Evolutionary conservation across 331 rosid genomes (phyloP), one percentile per base, ranked within the genome.

Genomic region (Pyrus hybrid): DNA sequence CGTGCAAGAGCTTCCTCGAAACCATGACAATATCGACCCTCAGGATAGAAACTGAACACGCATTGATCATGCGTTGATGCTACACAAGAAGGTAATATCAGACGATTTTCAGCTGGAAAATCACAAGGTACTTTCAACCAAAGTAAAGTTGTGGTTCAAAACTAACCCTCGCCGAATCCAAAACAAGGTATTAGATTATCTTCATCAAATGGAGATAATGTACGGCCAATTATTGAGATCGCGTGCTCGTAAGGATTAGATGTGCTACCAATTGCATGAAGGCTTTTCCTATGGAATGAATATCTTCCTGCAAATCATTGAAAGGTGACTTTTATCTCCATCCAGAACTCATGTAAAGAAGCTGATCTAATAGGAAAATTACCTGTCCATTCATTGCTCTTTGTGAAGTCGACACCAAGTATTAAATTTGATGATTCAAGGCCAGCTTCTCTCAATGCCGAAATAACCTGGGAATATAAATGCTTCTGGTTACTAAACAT

Each of bases 321-420:
- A 68, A 68, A 47, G 63, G 82, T 68, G 41, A 75, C 33, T 51
- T 73, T 58, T 64, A 73, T 12, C 16, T 73, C 68, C 53, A 16
- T 61, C 68, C 25, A 60, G 11, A 73, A 25, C 43, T 67, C 17
- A 35, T 17, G 14, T 4, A 6, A 33, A 65, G 47, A 28, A 26
- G 51, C 14, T 26, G 7, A 68, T 51, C 4, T 45, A 43, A 49
- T 17, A 64, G 43, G 63, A 73, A 81, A 9, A 62, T 35, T 65
- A 91, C 99, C 99, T 89, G 93, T 89, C 99, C 99, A 95, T 80
- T 92, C 99, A 78, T 95, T 95, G 90, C 99, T 95, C 86, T 95
- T 92, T 61, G 99, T 95, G 86, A 92, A 95, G 89, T 92, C 99
- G 58, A 95, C 80, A 43, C 97, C 97, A 71, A 95, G 86, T 75